Evolutionary conservation across 495 filamentous ascomycete species (phyloP).

Genomic region (Daldinia caldariorum): DNA sequence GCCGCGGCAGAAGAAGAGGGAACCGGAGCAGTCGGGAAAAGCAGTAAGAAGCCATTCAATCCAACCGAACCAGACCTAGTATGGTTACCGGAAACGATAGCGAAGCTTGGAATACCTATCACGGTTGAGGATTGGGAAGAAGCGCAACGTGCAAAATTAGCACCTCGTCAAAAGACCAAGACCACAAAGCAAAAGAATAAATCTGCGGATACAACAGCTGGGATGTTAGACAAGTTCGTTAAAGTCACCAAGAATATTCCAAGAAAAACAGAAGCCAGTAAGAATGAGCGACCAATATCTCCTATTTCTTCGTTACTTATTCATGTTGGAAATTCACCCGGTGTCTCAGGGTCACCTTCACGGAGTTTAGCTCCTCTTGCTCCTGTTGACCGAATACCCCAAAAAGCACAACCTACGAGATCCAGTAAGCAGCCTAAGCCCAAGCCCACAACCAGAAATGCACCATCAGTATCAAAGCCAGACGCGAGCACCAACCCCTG

Average conservation of each 20-base stretch:
- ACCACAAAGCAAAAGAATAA: constrained; percentile 44
- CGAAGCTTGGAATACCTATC: constrained; percentile 74
- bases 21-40: constrained; percentile 38
- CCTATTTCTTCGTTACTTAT: constrained; percentile 7
- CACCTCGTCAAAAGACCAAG: constrained; percentile 44
- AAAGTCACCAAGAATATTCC: constrained; percentile 50
- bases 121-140: constrained; percentile 83
- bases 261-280: constrained; percentile 4
- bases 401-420: constrained; percentile 39
- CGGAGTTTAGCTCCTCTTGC: constrained; percentile 9
- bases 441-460: constrained; percentile 35
- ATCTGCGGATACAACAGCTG: constrained; percentile 38
- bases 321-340: constrained; percentile 8
- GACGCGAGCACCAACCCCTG: constrained; percentile 52
- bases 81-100: constrained; percentile 81
- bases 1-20: constrained; percentile 60
- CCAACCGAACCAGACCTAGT: constrained; percentile 73
- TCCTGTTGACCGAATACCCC: constrained; percentile 21
- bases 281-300: constrained; percentile 10
- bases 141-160: constrained; percentile 60
- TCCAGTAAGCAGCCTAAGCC: constrained; percentile 50
- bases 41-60: constrained; percentile 64
- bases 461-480: constrained; percentile 36
- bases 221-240: constrained; percentile 52
- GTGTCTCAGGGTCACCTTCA: constrained; percentile 6